Base-by-base conservation (phyloP, 495 filamentous ascomycete species). In the Penicillium malachiteum region DNA sequence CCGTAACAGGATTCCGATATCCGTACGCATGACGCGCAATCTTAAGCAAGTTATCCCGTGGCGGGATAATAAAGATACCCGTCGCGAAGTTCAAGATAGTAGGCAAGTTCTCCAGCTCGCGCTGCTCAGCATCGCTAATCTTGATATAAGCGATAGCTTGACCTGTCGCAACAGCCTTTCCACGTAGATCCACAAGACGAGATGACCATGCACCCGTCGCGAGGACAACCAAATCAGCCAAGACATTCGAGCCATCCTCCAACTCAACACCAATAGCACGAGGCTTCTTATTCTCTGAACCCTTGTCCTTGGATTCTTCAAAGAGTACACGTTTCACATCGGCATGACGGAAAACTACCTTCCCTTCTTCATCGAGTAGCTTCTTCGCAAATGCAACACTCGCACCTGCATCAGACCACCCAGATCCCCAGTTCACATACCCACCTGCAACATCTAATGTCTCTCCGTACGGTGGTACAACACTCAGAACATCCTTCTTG, bases 181-280 rank as follows among this genome's bases (percentile, higher is more conserved):
- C 90, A n/a, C 84, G 74, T 1, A 97, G 71, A 71, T 96, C 88
- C 42, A 98, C 72, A 7, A 98, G 73, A 0, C 78, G 74, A 0
- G 81, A 78, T 6, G 89, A 88, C 92, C 92, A 97, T 1, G 94
- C 89, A 6, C 94, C 94, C 0, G 91, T 84, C 0, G 94, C 91
- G 7, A 96, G 76, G 51, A 97, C 72, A 13, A 87, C 84, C 5
- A 97, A 77, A 47, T 89, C 87, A 3, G 91, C 91, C 0, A 69
- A 70, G 5, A 96, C 50, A 8, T 63, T 70, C 10, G 69, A 54
- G 4, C 84, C 83, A 48, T 83, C 76, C 0, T 66, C 64, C 7
- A 93, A 67, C 18, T 60, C 62, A 5, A 83, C 91, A 7, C 89
- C 65, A 5, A 52, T 64, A 7, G 55, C 65, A 81, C 33, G 65